phyloP scores from a whole-genome alignment of 495 filamentous ascomycete genomes.

The Tuber umbilicatum region DNA sequence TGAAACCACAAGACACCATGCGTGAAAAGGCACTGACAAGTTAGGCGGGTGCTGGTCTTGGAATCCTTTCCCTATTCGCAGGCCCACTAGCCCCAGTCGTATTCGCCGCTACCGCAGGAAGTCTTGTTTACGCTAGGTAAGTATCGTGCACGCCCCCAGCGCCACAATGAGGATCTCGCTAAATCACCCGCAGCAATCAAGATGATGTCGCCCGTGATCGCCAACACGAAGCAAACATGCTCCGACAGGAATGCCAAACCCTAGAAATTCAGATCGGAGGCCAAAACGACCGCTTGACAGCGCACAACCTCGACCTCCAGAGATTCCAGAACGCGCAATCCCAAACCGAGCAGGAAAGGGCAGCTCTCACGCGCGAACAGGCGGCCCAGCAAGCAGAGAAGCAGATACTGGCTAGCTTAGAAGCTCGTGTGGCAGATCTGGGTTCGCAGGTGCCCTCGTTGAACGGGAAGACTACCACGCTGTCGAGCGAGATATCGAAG shows the following conservation, averaged over 20 bases:
- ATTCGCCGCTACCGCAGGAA: not conserved
- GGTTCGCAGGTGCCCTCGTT: not conserved
- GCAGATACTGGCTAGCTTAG: not conserved
- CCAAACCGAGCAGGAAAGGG: not conserved
- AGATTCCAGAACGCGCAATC: not conserved
- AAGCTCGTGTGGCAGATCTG: not conserved
- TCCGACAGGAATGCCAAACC: not conserved
- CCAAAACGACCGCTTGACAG: not conserved
- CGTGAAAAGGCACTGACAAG: not conserved
- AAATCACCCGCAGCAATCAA: not conserved
- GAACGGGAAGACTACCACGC: not conserved
- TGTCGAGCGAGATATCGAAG: not conserved
- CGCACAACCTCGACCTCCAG: not conserved
- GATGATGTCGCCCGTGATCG: not conserved
- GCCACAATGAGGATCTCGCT: not conserved
- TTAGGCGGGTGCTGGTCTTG: not conserved
- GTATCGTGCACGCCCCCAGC: not conserved
- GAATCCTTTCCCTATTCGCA: not conserved
- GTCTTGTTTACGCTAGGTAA: not conserved
- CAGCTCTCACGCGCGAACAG: not conserved
- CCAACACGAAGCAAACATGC: not conserved
- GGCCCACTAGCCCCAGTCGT: not conserved
- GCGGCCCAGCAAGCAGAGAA: not conserved
- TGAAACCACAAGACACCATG: not conserved
- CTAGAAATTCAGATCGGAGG: not conserved